Evolutionary conservation across 495 filamentous ascomycete genomes (phyloP), one percentile per base, ranked within the genome.

Genomic region (Penicillium roqueforti): DNA sequence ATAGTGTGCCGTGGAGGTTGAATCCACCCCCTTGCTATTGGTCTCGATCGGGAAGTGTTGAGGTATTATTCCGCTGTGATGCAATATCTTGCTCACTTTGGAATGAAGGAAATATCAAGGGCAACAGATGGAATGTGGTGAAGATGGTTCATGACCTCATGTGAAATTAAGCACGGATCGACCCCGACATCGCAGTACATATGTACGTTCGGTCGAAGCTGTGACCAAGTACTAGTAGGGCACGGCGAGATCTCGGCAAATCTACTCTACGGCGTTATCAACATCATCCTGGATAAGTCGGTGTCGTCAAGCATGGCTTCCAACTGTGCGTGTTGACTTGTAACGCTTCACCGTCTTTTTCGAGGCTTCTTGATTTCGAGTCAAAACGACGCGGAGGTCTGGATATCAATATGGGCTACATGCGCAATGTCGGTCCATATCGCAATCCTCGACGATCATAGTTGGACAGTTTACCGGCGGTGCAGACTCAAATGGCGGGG

Each of bases 261-360:
- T 25, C 45, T 8, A n/a, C 14, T 16, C 40, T 26, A 20, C 18
- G 10, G 19, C 2, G 11, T n/a, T 8, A 14, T 43, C 19, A 19
- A 11, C 19, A 52, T 43, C 13, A 20, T 19, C 9, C 22, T n/a
- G 29, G 50, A 52, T 52, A 25, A 36, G 11, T 26, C 40, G 39
- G 31, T 4, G 29, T 52, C 29, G 19, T 19, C 23, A 8, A 36
- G 32, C 32, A 36, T 31, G 28, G 13, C 32, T 36, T 36, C 32
- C n/a, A 7, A 6, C 18, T 51, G 37, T 51, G 31, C 16, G 10
- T 8, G 45, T 61, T 58, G 55, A 56, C 48, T 39, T 56, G 53
- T 56, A 44, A 29, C 18, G 10, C 22, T 56, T 63, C 63, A 67
- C 64, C 64, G 64, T 67, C 64, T 67, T 65, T 67, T 67, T 51